Conservation (phyloP, 2,329 filamentous ascomycete genomes). For the Moelleriella libera region DNA sequence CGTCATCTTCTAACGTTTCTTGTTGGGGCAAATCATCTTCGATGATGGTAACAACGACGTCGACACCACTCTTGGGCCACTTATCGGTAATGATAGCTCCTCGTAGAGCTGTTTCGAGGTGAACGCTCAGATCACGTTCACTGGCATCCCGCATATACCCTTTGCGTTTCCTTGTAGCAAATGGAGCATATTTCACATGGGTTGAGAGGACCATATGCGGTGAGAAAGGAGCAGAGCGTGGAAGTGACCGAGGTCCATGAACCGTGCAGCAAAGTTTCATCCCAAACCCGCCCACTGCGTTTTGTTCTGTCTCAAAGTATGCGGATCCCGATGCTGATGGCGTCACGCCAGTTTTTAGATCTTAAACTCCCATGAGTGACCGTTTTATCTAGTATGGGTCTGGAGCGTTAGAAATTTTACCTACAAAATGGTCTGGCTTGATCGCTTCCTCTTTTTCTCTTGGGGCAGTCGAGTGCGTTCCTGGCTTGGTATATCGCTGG, state of each 20-base stretch:
- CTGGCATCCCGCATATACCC: constrained; percentile 76
- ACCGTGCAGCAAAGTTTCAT: constrained; percentile 89
- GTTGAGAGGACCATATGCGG: constrained; percentile 85
- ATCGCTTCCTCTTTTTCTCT: constrained; percentile 3
- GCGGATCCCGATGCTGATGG: constrained; percentile 90
- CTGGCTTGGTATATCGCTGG: constrained; percentile 61
- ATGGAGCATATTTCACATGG: constrained; percentile 92
- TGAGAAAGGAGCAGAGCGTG: constrained; percentile 79
- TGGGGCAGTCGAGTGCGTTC: neutral
- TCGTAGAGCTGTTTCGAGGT: constrained; percentile 79
- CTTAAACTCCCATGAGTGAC: constrained; percentile 26
- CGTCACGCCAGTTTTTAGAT: constrained; percentile 80
- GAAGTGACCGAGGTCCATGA: constrained; percentile 82
- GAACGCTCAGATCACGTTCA: constrained; percentile 80
- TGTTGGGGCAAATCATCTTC: constrained; percentile 77
- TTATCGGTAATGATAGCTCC: constrained; percentile 85
- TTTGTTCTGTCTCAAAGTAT: constrained; percentile 56
- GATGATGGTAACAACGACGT: constrained; percentile 82
- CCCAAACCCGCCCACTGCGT: constrained; percentile 40
- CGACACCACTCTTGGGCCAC: constrained; percentile 98
- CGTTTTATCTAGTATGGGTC: neutral
- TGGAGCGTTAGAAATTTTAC: constrained; percentile 1
- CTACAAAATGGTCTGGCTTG: constrained; percentile 49
- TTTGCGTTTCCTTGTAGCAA: constrained; percentile 68
- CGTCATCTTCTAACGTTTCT: constrained; percentile 29